Conservation (phyloP, 2,329 filamentous ascomycete genomes). For the Clonostachys sp. region DNA sequence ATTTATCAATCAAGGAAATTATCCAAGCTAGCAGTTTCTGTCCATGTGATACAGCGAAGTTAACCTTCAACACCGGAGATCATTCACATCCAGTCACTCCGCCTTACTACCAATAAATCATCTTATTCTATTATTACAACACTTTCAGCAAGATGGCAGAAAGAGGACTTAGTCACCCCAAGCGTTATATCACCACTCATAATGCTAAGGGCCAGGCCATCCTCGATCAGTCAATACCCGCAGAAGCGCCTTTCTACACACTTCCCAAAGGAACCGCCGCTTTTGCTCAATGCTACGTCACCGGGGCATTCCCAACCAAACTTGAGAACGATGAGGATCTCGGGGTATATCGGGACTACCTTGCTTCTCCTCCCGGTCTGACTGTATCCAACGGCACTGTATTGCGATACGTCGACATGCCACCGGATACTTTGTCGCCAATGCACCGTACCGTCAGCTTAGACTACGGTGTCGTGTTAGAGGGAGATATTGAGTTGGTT, state of each 20-base stretch:
- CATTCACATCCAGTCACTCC: too few species aligned
- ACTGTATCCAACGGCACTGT: constrained; percentile 27
- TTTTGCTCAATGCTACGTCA: constrained; percentile 36
- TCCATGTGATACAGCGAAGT: too few species aligned
- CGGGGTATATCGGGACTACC: constrained; percentile 19
- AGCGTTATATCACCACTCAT: neutral
- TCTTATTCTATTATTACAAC: too few species aligned
- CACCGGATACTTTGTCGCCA: constrained; percentile 24
- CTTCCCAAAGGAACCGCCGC: constrained; percentile 8
- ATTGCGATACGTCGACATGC: constrained; percentile 42
- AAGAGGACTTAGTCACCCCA: too few species aligned
- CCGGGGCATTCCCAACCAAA: constrained; percentile 27
- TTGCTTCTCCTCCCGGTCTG: constrained; percentile 6
- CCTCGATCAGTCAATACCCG: constrained; percentile 7
- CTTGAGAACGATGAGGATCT: constrained; percentile 35
- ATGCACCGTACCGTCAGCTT: constrained; percentile 46
- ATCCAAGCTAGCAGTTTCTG: too few species aligned
- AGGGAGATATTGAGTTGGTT: constrained; percentile 47
- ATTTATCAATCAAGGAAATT: too few species aligned
- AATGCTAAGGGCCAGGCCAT: constrained; percentile 3
- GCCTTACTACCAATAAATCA: too few species aligned
- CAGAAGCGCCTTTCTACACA: neutral
- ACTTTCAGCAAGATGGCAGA: too few species aligned
- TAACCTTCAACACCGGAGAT: too few species aligned
- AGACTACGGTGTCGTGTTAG: constrained; percentile 51